Percentiles rank a stretch among this genome's conserved stretches.
These are phyloP conservation scores for Cornus florida DNA, from an alignment of 148 eudicot genomes.

Conservation along the genomic window DNA sequence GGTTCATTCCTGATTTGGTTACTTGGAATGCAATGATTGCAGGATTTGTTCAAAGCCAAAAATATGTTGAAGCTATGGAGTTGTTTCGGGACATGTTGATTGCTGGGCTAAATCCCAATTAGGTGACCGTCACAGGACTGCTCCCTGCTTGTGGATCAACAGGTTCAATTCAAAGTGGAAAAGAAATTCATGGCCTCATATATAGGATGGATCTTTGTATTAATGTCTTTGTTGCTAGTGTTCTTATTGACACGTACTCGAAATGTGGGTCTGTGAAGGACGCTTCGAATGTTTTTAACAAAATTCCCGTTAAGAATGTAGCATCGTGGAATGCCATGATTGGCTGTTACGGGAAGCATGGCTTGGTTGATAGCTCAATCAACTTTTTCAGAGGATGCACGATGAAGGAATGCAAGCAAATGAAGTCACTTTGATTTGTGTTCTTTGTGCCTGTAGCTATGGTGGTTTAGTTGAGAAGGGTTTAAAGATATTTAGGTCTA, in stretches of 20 bases:
- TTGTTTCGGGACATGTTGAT: constrained; percentile 48
- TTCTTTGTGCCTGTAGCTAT: constrained; percentile 68
- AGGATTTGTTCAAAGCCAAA: constrained; percentile 51
- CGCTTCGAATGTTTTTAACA: constrained; percentile 47
- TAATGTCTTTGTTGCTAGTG: constrained; percentile 55
- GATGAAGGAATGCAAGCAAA: constrained; percentile 42
- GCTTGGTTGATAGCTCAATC: constrained; percentile 38
- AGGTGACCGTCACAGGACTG: constrained; percentile 53
- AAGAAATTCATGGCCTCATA: constrained; percentile 55
- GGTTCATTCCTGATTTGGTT: constrained; percentile 43
- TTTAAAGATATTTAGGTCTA: constrained; percentile 49
- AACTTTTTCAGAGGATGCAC: constrained; percentile 51
- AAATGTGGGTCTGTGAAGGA: constrained; percentile 55
- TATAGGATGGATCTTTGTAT: constrained; percentile 38
- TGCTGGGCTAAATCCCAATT: constrained; percentile 52
- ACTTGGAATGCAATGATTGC: constrained; percentile 74
- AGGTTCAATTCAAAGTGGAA: constrained; percentile 41
- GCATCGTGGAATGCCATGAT: constrained; percentile 66
- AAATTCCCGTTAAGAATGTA: constrained; percentile 26
- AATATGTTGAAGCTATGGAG: constrained; percentile 40
- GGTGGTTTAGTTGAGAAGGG: constrained; percentile 62
- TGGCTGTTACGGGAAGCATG: constrained; percentile 67
- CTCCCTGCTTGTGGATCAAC: constrained; percentile 52
- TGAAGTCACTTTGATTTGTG: constrained; percentile 53
- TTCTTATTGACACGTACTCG: constrained; percentile 67